A percentile compares a stretch with the other conserved stretches of the same genome.
Conservation (phyloP, 2,329 filamentous ascomycete species). For the Lomentospora prolificans region DNA sequence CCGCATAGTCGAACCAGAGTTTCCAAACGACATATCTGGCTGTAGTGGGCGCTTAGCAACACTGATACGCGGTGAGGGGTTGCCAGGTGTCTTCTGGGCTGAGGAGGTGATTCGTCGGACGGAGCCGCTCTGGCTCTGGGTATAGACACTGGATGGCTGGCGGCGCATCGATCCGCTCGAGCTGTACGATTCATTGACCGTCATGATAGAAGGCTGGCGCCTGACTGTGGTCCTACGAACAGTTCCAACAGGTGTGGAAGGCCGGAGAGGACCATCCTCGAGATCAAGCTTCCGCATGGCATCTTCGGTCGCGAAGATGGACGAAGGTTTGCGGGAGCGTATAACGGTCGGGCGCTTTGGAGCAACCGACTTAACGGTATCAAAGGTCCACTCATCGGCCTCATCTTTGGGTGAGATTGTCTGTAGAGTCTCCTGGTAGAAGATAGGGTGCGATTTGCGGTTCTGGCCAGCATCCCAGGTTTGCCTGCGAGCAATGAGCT, state of each 20-base stretch:
- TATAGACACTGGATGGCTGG: neutral
- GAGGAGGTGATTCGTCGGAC: slow-evolving; percentile 2
- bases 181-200: neutral
- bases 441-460: slow-evolving; percentile 61
- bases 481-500: slow-evolving; percentile 74
- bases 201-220: slow-evolving; percentile 33
- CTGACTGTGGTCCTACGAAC: slow-evolving; percentile 51
- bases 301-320: slow-evolving; percentile 49
- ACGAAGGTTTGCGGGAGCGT: slow-evolving; percentile 42
- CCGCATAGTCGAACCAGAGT: slow-evolving; percentile 82
- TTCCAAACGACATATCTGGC: slow-evolving; percentile 86
- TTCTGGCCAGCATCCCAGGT: slow-evolving; percentile 69
- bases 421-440: slow-evolving; percentile 87
- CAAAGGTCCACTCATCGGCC: slow-evolving; percentile 88
- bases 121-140: slow-evolving; percentile 13
- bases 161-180: slow-evolving; percentile 9
- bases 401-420: slow-evolving; percentile 58
- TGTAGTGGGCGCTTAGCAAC: slow-evolving; percentile 68
- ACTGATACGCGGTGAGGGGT: slow-evolving; percentile 32
- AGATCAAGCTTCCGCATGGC: slow-evolving; percentile 50
- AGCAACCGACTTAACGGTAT: slow-evolving; percentile 70
- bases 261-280: slow-evolving; percentile 49
- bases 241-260: slow-evolving; percentile 45
- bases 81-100: slow-evolving; percentile 14
- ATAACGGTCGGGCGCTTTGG: slow-evolving; percentile 44